phyloP scores from a whole-genome alignment of 2,329 filamentous ascomycete species.

The Zasmidium citrigriseum region DNA sequence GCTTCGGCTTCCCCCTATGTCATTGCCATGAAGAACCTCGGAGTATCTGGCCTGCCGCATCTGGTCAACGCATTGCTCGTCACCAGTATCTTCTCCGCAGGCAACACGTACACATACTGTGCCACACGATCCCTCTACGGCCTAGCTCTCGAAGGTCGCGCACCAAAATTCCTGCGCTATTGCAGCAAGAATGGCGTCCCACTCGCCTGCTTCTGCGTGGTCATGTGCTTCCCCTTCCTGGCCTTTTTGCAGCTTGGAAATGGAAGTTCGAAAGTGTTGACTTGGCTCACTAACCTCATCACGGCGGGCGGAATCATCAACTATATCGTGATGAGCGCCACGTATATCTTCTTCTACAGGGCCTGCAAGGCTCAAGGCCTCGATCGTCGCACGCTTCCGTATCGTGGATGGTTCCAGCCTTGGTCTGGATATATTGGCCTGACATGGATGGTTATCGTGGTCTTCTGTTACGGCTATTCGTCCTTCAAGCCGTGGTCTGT shows the following conservation, averaged over 20 bases:
- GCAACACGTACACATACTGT: conserved; percentile 56
- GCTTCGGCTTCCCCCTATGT: conserved; percentile 38
- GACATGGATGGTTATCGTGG: conserved; percentile 29
- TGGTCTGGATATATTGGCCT: conserved; percentile 47
- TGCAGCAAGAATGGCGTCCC: conserved; percentile 62
- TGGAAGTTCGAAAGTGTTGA: conserved; percentile 31
- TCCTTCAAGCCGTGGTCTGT: conserved; percentile 47
- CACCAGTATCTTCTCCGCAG: conserved; percentile 56
- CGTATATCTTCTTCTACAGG: conserved; percentile 59
- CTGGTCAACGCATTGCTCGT: conserved; percentile 39
- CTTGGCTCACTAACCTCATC: conserved; percentile 54
- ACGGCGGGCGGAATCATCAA: conserved; percentile 60
- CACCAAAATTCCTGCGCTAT: conserved; percentile 56
- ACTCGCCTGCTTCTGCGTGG: conserved; percentile 55
- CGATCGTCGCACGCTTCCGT: conserved; percentile 57
- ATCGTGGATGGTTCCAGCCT: conserved; percentile 57
- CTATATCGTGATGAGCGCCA: conserved; percentile 60
- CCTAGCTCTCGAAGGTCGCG: conserved; percentile 54
- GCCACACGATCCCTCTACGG: conserved; percentile 54
- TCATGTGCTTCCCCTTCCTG: conserved; percentile 37
- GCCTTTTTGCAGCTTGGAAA: conserved; percentile 33
- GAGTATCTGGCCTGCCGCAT: conserved; percentile 43
- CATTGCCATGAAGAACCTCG: conserved; percentile 46
- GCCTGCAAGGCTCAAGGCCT: conserved; percentile 53
- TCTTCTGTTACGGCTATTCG: conserved; percentile 57